Percentiles rank a stretch among this genome's conserved stretches.
These are phyloP conservation scores for Gossypioides kirkii DNA, from an alignment of 345 rosid genomes.

Conservation along the genomic window DNA sequence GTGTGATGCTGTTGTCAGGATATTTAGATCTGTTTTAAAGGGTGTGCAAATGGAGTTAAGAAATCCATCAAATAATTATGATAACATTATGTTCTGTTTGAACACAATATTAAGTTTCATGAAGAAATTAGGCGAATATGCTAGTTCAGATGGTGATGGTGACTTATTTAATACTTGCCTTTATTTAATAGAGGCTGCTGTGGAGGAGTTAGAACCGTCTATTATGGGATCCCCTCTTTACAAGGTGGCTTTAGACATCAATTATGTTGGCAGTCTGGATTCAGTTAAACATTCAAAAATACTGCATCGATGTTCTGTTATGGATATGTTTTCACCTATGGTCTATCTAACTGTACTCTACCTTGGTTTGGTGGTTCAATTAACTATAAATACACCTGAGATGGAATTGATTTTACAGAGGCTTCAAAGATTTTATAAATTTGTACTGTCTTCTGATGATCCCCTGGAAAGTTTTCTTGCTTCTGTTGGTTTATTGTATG, in stretches of 20 bases:
- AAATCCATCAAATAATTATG: slow-evolving; percentile 24
- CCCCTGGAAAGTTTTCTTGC: slow-evolving; percentile 31
- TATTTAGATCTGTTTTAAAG: slow-evolving; percentile 45
- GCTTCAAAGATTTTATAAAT: slow-evolving; percentile 22
- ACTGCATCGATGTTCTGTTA: slow-evolving; percentile 18
- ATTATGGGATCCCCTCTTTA: slow-evolving; percentile 44
- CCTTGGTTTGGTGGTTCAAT: slow-evolving; percentile 26
- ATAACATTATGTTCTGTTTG: slow-evolving; percentile 34
- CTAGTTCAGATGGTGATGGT: slow-evolving; percentile 14
- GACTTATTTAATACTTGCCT: slow-evolving; percentile 17
- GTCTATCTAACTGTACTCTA: slow-evolving; percentile 38
- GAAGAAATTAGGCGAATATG: slow-evolving; percentile 28
- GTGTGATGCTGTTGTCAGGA: slow-evolving; percentile 36
- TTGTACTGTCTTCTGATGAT: slow-evolving; percentile 30
- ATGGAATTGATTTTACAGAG: slow-evolving; percentile 19
- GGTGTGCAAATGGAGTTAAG: slow-evolving; percentile 37
- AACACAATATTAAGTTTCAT: slow-evolving; percentile 34
- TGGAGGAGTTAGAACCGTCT: slow-evolving; percentile 45
- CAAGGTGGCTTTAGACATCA: slow-evolving; percentile 42
- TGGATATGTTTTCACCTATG: slow-evolving; percentile 48
- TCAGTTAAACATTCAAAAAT: slow-evolving; percentile 20
- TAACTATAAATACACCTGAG: slow-evolving; percentile 7
- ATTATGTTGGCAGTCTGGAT: slow-evolving; percentile 25
- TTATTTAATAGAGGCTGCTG: slow-evolving; percentile 30
- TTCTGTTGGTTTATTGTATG: slow-evolving; percentile 29